Evolutionary conservation across 805 yeast species (phyloP).

Genomic region (Starmerella apicola): DNA sequence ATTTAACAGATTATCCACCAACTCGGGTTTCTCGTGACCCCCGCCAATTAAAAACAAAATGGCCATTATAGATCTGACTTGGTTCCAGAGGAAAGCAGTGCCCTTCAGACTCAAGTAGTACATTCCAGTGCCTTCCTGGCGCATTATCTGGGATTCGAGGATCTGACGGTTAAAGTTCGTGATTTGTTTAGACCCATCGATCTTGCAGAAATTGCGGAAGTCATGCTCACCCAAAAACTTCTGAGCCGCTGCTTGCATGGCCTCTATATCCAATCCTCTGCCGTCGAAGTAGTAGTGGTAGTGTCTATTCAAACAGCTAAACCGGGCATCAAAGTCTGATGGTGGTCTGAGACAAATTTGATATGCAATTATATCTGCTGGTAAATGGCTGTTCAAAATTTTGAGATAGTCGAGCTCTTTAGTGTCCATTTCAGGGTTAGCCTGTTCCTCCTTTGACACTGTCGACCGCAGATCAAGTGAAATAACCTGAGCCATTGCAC

Average conservation of each 20-base stretch:
- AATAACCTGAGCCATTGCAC: conserved; percentile 92
- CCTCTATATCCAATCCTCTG: conserved; percentile 42
- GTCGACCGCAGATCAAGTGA: conserved; percentile 64
- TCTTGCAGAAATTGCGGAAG: conserved; percentile 85
- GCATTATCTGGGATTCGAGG: conserved; percentile 37
- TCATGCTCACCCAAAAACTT: conserved; percentile 66
- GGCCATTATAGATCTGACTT: conserved; percentile 92
- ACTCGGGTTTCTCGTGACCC: conserved; percentile 45
- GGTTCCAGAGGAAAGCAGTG: conserved; percentile 93
- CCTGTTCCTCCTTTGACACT: conserved; percentile 50
- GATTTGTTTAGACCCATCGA: conserved; percentile 90
- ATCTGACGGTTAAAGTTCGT: conserved; percentile 62
- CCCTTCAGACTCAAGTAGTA: conserved; percentile 72
- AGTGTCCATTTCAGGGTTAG: conserved; percentile 41
- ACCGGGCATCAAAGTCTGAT: conserved; percentile 72
- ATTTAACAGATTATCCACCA: conserved; percentile 50
- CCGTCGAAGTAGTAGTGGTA: conserved; percentile 61
- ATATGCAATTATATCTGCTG: conserved; percentile 72
- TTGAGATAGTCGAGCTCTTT: conserved; percentile 66
- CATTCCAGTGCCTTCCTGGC: conserved; percentile 24
- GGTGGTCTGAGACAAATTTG: conserved; percentile 79
- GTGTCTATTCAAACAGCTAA: conserved; percentile 77
- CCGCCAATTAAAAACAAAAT: conserved; percentile 72
- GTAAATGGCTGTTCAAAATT: conserved; percentile 63
- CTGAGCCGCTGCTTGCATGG: conserved; percentile 58